Conservation (phyloP, 306 rosid genomes). For the Rosa persica region DNA sequence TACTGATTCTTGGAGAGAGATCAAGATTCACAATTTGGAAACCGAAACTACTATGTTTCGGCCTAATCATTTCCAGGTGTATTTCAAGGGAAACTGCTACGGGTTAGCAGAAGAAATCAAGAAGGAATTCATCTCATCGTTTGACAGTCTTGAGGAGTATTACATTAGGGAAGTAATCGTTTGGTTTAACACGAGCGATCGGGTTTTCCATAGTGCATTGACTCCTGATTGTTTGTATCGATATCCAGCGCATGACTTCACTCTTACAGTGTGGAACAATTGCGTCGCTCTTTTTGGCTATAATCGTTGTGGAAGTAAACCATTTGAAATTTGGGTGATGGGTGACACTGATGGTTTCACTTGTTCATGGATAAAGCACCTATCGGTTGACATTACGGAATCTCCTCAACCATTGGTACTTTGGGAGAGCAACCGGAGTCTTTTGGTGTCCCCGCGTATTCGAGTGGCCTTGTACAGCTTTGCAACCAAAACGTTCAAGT, state of each 20-base stretch:
- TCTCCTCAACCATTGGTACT: neutral
- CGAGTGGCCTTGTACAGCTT: neutral
- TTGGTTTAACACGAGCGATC: neutral
- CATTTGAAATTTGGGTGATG: conserved; percentile 7
- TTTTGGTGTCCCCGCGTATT: neutral
- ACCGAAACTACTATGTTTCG: neutral
- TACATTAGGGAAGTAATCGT: neutral
- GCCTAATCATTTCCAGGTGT: neutral
- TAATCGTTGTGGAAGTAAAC: neutral
- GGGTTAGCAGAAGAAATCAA: neutral
- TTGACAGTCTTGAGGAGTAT: neutral
- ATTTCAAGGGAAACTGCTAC: neutral
- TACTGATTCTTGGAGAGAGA: no score
- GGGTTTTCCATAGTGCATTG: neutral
- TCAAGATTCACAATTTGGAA: neutral
- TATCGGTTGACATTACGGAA: neutral
- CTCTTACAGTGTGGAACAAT: neutral
- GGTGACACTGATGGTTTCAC: neutral
- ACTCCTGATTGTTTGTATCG: neutral
- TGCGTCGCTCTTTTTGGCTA: neutral
- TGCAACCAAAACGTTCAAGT: neutral
- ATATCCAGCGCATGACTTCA: neutral
- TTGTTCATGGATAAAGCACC: neutral
- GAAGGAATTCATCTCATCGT: neutral
- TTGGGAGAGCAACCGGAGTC: neutral